phyloP scores from a whole-genome alignment of 495 filamentous ascomycete genomes.

The Lophiostoma macrostomum region DNA sequence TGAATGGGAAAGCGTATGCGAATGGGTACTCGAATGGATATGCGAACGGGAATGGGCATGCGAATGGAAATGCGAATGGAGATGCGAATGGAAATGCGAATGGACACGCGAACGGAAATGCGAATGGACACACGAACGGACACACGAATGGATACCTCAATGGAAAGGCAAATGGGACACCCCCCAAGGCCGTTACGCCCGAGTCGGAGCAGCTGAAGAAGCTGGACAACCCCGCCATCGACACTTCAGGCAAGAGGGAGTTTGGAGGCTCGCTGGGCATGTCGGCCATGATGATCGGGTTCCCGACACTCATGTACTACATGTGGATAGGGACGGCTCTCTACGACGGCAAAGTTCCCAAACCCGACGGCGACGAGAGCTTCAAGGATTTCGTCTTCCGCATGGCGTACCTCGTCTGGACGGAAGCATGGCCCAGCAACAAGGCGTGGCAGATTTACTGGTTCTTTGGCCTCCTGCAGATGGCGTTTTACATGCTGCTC shows the following conservation, averaged over 20 bases:
- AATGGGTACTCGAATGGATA: background rate
- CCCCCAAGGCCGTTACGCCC: slow-evolving; percentile 10
- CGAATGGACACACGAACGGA: slow-evolving; percentile 26
- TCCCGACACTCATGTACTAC: slow-evolving; percentile 94
- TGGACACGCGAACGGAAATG: slow-evolving; percentile 21
- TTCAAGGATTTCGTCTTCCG: slow-evolving; percentile 64
- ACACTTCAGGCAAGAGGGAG: slow-evolving; percentile 77
- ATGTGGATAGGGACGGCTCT: slow-evolving; percentile 97
- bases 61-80: slow-evolving; percentile 17
- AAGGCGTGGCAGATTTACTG: slow-evolving; percentile 92
- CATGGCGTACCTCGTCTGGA: slow-evolving; percentile 66
- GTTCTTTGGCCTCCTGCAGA: slow-evolving; percentile 83
- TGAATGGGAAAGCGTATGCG: background rate
- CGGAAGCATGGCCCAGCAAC: slow-evolving; percentile 72
- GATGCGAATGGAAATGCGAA: slow-evolving; percentile 23
- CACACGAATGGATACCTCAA: slow-evolving; percentile 24
- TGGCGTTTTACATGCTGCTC: slow-evolving; percentile 71
- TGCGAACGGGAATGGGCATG: slow-evolving; percentile 2
- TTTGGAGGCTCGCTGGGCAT: slow-evolving; percentile 83
- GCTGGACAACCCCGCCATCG: slow-evolving; percentile 56
- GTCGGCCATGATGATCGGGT: slow-evolving; percentile 80
- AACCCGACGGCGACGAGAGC: slow-evolving; percentile 62
- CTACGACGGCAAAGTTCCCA: slow-evolving; percentile 79
- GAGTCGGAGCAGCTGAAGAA: slow-evolving; percentile 9
- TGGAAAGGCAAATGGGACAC: slow-evolving; percentile 30